Base-by-base conservation (phyloP, 352 stramenopile genomes). In the Globisporangium alternatum region DNA sequence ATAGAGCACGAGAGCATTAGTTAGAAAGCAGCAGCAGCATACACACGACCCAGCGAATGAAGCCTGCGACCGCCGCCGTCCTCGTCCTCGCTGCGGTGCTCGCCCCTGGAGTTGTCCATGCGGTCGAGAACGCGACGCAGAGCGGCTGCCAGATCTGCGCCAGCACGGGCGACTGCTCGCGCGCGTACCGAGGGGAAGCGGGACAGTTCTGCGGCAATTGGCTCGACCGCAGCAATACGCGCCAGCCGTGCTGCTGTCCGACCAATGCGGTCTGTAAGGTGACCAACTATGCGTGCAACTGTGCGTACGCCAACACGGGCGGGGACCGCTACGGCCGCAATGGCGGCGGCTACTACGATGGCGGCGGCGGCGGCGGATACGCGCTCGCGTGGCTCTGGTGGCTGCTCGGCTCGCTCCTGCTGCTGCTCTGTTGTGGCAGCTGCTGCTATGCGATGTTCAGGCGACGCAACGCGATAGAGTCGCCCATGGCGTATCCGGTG, bases 201-300 rank as follows among this genome's bases (percentile, higher is more conserved):
- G 79, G 75, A 2, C 72, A 83, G 60, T 88, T 78, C 45, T 88
- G 79, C 59, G 77, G 77, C 37, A 70, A 81, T 48, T 88, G 79
- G 79, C 53, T 88, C 9, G 79, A 88, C 64, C 75, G 62, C n/a
- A 55, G 55, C 43, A 78, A 60, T 60, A 65, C 78, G 7, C 65
- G 71, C 28, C 73, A 76, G 30, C 69, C 66, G 19, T 88, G 79
- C 33, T 88, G 79, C 65, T 88, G 79, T 33, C 77, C 79, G 0
- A 62, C 57, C 37, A 49, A 72, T 31, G 66, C 75, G 15, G 58
- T 78, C 7, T 88, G 79, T 64, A 78, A 71, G 21, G 65, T 82
- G 25, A 71, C 74, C 28, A 88, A 75, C 35, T 88, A 86, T 51
- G 71, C 70, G 9, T 85, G 79, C 59, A 81, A 80, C 44, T 83